These are phyloP conservation scores for Centella asiatica DNA, from an alignment of 129 eudicot genomes.

Conservation along the genomic window DNA sequence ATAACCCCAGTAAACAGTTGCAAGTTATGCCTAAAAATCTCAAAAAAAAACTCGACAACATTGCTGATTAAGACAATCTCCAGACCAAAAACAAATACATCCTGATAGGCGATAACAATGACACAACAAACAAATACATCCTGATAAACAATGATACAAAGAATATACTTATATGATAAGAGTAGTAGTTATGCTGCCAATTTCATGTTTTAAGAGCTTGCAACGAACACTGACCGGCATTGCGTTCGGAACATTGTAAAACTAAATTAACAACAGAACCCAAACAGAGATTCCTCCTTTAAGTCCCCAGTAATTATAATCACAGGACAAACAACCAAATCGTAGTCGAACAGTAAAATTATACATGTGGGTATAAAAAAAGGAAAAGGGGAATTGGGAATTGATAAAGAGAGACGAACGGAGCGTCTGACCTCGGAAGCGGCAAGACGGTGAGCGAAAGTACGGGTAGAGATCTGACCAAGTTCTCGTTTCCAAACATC, in stretches of 20 bases:
- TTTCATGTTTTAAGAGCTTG: background rate
- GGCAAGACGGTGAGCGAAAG: constrained; percentile 60
- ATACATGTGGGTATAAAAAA: too few relatives aligned
- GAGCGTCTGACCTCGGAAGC: constrained; percentile 79
- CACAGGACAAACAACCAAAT: too few relatives aligned
- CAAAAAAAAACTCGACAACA: background rate
- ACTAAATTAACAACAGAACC: background rate
- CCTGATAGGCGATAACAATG: too few relatives aligned
- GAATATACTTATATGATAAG: background rate
- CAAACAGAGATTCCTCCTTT: background rate
- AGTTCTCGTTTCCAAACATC: constrained; percentile 78
- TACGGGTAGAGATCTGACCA: constrained; percentile 58
- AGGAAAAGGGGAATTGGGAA: too few relatives aligned
- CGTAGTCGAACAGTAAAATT: too few relatives aligned
- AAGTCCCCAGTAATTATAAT: too few relatives aligned
- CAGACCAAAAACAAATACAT: background rate
- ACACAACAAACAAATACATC: background rate
- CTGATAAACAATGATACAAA: too few relatives aligned
- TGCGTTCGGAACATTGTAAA: background rate
- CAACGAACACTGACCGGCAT: background rate
- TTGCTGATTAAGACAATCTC: too few relatives aligned
- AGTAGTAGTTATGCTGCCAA: background rate
- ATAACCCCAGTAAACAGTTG: background rate
- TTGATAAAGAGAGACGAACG: background rate
- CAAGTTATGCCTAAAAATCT: background rate